Conservation (phyloP, 192 early-diverging fungal species). For the Entomortierella beljakovae region DNA sequence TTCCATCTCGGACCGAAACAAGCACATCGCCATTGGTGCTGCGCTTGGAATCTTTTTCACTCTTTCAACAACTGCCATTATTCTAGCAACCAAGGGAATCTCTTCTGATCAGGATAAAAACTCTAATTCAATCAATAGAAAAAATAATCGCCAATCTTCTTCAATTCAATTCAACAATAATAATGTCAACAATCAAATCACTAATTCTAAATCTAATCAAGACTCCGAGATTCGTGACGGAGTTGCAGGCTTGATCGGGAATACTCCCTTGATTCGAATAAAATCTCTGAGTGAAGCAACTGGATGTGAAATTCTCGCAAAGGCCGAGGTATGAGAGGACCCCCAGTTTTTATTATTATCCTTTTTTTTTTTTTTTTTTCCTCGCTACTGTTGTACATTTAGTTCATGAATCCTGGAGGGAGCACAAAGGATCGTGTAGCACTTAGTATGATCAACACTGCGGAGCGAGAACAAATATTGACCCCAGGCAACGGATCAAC, state of each 20-base stretch:
- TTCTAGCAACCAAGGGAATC: constrained; percentile 23
- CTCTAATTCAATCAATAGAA: not conserved
- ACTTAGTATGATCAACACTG: constrained; percentile 83
- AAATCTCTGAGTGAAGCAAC: constrained; percentile 88
- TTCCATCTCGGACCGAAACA: constrained; percentile 47
- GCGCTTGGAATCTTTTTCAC: constrained; percentile 51
- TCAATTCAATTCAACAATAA: constrained; percentile 26
- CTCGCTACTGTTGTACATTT: not conserved
- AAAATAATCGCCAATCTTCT: constrained; percentile 22
- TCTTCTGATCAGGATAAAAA: not conserved
- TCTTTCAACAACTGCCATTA: constrained; percentile 49
- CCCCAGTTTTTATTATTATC: not conserved
- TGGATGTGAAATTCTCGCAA: constrained; percentile 88
- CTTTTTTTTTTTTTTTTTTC: not conserved
- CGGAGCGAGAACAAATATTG: constrained; percentile 77
- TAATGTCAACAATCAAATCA: constrained; percentile 23
- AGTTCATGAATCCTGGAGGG: constrained; percentile 95
- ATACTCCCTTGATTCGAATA: constrained; percentile 92
- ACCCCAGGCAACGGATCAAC: constrained; percentile 78
- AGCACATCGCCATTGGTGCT: constrained; percentile 52
- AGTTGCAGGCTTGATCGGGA: constrained; percentile 87
- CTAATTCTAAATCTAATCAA: constrained; percentile 13
- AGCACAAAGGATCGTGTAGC: constrained; percentile 96
- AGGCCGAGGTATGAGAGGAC: constrained; percentile 36
- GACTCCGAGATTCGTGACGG: constrained; percentile 61